Evolutionary conservation across 2,329 filamentous ascomycete genomes (phyloP), one percentile per base, ranked within the genome.

Genomic region (Paraconiothyrium brasiliense): DNA sequence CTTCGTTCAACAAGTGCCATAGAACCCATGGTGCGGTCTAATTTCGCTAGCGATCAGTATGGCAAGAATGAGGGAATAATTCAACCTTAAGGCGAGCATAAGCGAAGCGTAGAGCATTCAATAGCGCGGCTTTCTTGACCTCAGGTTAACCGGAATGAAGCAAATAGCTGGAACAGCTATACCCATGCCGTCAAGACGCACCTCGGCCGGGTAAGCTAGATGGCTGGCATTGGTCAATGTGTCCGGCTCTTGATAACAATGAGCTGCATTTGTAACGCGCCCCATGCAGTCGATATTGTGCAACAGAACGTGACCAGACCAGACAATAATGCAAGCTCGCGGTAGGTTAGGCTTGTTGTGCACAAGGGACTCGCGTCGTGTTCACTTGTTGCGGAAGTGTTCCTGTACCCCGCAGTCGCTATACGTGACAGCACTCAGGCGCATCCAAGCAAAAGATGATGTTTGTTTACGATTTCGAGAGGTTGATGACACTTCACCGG

Each of bases 51-150:
- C 39, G 16, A 24, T 57, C 24, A 44, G 54, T 44, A 60, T 22
- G 50, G 51, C 51, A 49, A 54, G 49, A 32, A 34, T 37, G 41
- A 24, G 37, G 13, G 20, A 32, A 43, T 41, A 48, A 35, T 14
- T 14, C 27, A 32, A 4, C 14, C 27, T 16, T 49, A 35, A 30
- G 22, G 43, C 37, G 13, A 51, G 39, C 22, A 35, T 58, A 65
- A 54, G 60, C 60, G 63, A 61, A 52, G 34, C 43, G 37, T 52
- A 46, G 58, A 24, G 46, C 27, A 6, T 9, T 32, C 47, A 51
- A 50, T 48, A 63, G 20, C 41, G 52, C 57, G 60, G 57, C 47
- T 55, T 57, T 46, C 41, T 16, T 41, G 6, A 34, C 34, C 37
- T 30, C 16, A 35, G 46, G 54, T 57, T 39, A 34, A 20, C 32